Evolutionary conservation across 441 rosid genomes (phyloP).

Genomic region (Theobroma grandiflorum): DNA sequence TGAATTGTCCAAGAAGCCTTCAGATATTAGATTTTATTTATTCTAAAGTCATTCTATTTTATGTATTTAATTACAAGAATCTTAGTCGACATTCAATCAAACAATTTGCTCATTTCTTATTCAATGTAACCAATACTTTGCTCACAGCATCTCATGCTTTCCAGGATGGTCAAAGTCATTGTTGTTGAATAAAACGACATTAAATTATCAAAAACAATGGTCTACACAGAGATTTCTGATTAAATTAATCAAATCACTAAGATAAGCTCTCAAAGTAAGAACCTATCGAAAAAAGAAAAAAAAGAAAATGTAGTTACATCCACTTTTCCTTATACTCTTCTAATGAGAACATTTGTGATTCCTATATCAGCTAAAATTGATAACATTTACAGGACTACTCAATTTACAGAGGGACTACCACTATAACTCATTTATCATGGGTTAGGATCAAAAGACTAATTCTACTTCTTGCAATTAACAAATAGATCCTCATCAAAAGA

Average conservation of each 20-base stretch:
- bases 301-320: background rate
- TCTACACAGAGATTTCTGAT: too few relatives aligned
- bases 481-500: background rate
- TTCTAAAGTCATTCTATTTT: background rate
- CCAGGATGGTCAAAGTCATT: too few relatives aligned
- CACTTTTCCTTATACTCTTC: background rate
- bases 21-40: background rate
- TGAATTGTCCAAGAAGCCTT: background rate
- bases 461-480: background rate
- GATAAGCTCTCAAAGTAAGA: background rate
- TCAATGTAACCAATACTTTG: background rate
- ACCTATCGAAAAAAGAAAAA: background rate
- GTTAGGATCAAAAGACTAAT: background rate
- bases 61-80: too few relatives aligned
- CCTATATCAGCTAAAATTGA: background rate
- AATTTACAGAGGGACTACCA: constrained; percentile 9
- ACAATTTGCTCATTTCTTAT: background rate
- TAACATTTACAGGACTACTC: background rate
- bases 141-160: background rate
- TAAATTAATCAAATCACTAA: background rate
- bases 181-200: too few relatives aligned
- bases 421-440: background rate
- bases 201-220: too few relatives aligned
- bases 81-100: background rate
- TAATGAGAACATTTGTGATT: background rate